Evolutionary conservation across 148 eudicot species (phyloP).

Genomic region (Camellia lanceoleosa): DNA sequence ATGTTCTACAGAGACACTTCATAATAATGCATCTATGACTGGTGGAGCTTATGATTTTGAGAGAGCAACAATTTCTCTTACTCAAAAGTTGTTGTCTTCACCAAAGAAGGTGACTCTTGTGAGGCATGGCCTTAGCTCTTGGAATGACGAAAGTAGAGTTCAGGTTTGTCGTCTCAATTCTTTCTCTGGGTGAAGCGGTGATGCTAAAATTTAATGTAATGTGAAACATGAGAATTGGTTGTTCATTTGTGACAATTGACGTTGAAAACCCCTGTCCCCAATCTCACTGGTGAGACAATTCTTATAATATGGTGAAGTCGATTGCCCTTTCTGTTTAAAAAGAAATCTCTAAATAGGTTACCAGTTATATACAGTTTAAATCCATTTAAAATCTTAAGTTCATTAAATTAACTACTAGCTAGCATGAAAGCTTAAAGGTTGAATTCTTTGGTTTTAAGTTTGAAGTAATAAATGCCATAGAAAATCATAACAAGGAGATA

Average conservation of each 20-base stretch:
- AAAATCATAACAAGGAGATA: not conserved
- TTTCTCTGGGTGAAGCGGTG: not conserved
- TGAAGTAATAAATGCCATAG: not conserved
- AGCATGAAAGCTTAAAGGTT: not conserved
- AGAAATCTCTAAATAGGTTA: not conserved
- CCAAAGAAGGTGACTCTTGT: conserved; percentile 70
- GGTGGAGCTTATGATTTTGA: conserved; percentile 71
- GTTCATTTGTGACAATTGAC: not conserved
- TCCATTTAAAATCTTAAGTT: not conserved
- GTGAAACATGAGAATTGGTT: not conserved
- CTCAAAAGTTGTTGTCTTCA: conserved; percentile 36
- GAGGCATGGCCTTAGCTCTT: conserved; percentile 75
- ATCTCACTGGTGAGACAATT: no score
- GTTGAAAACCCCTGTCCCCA: no score
- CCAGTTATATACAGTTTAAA: not conserved
- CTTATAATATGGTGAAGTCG: no score
- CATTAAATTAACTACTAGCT: not conserved
- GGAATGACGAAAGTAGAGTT: conserved; percentile 67
- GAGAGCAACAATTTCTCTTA: conserved; percentile 58
- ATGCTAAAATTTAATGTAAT: not conserved
- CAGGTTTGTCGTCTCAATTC: conserved; percentile 38
- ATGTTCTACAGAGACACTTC: conserved; percentile 25
- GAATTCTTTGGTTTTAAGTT: not conserved
- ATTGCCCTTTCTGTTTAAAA: not conserved
- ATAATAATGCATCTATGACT: conserved; percentile 35